Percentiles rank a stretch among this genome's conserved stretches.
Evolutionary conservation across 2,329 filamentous ascomycete genomes (phyloP).

Genomic region (Microsporum ferrugineum): DNA sequence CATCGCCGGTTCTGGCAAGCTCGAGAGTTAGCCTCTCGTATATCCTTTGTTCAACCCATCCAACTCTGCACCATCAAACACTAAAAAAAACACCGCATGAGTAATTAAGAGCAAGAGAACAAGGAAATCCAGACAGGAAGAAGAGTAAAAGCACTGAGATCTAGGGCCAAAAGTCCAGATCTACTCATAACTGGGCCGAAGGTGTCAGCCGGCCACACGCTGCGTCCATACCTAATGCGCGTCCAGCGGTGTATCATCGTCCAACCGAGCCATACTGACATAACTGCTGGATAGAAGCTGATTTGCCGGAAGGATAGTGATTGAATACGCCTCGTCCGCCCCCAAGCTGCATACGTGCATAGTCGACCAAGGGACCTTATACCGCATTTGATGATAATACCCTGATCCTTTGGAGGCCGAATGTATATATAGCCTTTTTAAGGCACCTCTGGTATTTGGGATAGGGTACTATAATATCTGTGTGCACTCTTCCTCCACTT

Average conservation of each 20-base stretch:
- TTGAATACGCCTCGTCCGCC: not conserved
- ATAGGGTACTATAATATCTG: not conserved
- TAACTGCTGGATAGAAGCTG: not conserved
- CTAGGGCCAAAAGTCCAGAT: not conserved
- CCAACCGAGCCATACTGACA: not conserved
- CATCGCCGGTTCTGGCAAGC: not conserved
- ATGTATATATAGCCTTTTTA: conserved; percentile 1
- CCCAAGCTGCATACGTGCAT: not conserved
- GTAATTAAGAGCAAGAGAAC: not conserved
- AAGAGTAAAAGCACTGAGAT: not conserved
- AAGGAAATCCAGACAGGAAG: not conserved
- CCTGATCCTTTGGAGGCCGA: not conserved
- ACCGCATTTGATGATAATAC: not conserved
- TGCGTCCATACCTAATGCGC: not conserved
- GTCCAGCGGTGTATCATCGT: not conserved
- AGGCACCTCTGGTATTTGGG: not conserved
- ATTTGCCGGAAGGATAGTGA: not conserved
- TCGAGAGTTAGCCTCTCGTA: not conserved
- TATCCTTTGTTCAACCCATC: not conserved
- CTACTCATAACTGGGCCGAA: not conserved
- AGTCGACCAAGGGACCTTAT: not conserved
- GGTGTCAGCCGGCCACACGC: not conserved
- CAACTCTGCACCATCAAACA: not conserved
- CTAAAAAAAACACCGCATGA: conserved; percentile 1
- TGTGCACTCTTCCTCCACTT: not conserved